Percentiles rank a stretch among this genome's conserved stretches.
Conservation (phyloP, 441 rosid species). For the Populus hybrid region DNA sequence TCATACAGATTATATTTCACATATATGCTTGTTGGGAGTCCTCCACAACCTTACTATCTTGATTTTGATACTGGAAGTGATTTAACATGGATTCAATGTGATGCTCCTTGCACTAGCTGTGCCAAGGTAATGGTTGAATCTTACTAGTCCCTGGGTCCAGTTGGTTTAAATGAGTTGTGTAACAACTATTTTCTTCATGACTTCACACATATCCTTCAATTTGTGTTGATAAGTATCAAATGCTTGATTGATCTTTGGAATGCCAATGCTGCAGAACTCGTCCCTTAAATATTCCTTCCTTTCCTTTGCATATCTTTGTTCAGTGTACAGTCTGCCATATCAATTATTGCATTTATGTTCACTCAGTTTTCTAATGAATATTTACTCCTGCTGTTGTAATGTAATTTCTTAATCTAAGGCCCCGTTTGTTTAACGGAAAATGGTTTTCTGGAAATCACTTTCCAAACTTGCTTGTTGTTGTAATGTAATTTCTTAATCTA, state of each 20-base stretch:
- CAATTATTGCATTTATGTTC: no score
- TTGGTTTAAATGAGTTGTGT: neutral
- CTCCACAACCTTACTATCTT: slow-evolving; percentile 57
- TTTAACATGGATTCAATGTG: slow-evolving; percentile 95
- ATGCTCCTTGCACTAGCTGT: slow-evolving; percentile 89
- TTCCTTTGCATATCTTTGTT: no score
- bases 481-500: no score
- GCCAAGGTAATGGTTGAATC: slow-evolving; percentile 56
- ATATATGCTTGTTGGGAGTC: slow-evolving; percentile 61
- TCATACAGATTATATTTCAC: slow-evolving; percentile 70
- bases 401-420: no score
- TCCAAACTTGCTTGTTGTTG: no score
- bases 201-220: neutral
- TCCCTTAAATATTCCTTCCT: neutral
- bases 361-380: no score
- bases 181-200: neutral
- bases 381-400: no score
- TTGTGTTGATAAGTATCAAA: neutral
- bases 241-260: neutral
- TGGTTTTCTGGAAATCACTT: no score
- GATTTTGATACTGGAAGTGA: slow-evolving; percentile 96
- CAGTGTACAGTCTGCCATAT: no score
- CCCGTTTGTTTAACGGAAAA: no score
- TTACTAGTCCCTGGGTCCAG: slow-evolving; percentile 1
- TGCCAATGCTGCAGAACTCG: neutral